These are phyloP conservation scores for Hanseniaspora meyeri DNA, from an alignment of 805 yeast genomes.

Conservation along the genomic window DNA sequence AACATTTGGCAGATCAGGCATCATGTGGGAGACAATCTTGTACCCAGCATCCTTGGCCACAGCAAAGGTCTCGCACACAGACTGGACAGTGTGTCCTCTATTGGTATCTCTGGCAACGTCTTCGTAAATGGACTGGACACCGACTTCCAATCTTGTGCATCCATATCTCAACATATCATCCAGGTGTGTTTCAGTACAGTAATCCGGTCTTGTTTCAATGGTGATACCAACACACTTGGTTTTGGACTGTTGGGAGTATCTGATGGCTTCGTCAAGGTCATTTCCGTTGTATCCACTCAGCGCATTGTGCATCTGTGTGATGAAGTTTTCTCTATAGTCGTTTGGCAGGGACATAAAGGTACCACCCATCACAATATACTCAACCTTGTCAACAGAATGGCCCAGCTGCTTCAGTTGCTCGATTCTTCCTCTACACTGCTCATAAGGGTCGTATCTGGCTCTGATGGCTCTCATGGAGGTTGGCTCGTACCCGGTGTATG, in stretches of 20 bases:
- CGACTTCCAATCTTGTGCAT: constrained; percentile 91
- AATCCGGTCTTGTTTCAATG: constrained; percentile 95
- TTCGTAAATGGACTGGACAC: constrained; percentile 93
- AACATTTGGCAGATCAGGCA: constrained; percentile 98
- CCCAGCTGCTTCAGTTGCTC: constrained; percentile 93
- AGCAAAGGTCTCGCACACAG: constrained; percentile 91
- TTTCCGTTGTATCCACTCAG: constrained; percentile 82
- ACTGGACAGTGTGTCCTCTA: constrained; percentile 92
- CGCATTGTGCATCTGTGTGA: constrained; percentile 85
- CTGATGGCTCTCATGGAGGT: constrained; percentile 99
- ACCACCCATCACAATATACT: constrained; percentile 97
- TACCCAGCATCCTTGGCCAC: constrained; percentile 97
- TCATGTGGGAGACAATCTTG: constrained; percentile 96
- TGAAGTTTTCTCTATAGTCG: constrained; percentile 80
- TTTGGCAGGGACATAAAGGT: constrained; percentile 91
- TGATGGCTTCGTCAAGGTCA: constrained; percentile 80
- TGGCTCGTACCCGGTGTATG: constrained; percentile 97
- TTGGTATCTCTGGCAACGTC: constrained; percentile 98
- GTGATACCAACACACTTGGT: constrained; percentile 98
- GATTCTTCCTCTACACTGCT: constrained; percentile 93
- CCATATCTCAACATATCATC: constrained; percentile 94
- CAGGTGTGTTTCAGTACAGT: constrained; percentile 89
- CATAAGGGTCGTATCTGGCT: constrained; percentile 96
- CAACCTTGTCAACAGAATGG: constrained; percentile 93
- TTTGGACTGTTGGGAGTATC: constrained; percentile 80